These are phyloP conservation scores for Quercus ilex DNA, from an alignment of 306 rosid genomes.

Conservation along the genomic window DNA sequence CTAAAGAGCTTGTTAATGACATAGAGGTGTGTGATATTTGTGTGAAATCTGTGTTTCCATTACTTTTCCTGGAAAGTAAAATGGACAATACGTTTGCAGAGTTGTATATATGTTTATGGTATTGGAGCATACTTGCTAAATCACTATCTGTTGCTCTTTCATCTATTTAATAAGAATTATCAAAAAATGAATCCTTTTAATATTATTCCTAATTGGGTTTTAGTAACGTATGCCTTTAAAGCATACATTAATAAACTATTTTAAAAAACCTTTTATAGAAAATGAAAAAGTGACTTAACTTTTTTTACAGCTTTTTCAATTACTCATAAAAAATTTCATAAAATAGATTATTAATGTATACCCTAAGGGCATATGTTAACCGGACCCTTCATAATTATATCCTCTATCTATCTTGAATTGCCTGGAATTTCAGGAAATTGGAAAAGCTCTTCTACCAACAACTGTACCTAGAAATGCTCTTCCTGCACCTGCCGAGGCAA, in stretches of 20 bases:
- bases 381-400: neutral
- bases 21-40: constrained; percentile 48
- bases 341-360: too few species aligned
- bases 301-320: too few species aligned
- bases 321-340: too few species aligned
- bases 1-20: constrained; percentile 73
- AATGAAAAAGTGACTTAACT: too few species aligned
- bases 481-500: constrained; percentile 52
- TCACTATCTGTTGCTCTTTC: neutral
- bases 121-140: neutral
- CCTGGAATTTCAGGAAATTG: constrained; percentile 63
- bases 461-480: constrained; percentile 53
- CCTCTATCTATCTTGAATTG: constrained; percentile 14
- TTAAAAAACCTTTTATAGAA: too few species aligned
- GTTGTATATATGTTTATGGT: neutral
- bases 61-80: neutral
- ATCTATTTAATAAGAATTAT: neutral
- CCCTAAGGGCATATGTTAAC: too few species aligned
- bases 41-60: neutral
- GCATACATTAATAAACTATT: too few species aligned
- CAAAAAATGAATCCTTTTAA: neutral
- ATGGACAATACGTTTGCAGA: neutral
- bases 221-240: too few species aligned
- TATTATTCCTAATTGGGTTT: neutral
- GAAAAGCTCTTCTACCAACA: constrained; percentile 75